These are phyloP conservation scores for Fusarium buharicum DNA, from an alignment of 2,329 filamentous ascomycete genomes.

Conservation along the genomic window DNA sequence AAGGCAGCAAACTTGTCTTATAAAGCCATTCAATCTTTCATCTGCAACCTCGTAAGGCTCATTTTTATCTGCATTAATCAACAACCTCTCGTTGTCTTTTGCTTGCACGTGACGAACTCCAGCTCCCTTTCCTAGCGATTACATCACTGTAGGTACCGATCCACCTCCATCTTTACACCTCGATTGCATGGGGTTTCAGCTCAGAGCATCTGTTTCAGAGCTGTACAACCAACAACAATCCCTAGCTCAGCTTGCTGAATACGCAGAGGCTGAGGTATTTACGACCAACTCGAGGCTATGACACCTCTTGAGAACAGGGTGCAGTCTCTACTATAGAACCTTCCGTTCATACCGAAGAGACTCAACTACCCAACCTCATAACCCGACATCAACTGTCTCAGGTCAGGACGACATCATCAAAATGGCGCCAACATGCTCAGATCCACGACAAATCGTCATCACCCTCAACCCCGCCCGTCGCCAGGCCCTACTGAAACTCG, in stretches of 20 bases:
- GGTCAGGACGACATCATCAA: conserved; percentile 8
- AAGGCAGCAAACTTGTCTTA: neutral
- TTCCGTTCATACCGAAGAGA: neutral
- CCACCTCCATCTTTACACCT: conserved; percentile 9
- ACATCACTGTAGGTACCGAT: conserved; percentile 11
- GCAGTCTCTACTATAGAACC: neutral
- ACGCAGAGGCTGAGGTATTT: conserved; percentile 7
- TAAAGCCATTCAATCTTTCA: neutral
- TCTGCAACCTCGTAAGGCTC: neutral
- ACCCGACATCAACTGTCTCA: neutral
- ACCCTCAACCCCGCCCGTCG: conserved; percentile 64
- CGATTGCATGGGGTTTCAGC: conserved; percentile 1
- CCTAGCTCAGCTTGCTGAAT: neutral
- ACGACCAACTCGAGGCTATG: conserved; percentile 10
- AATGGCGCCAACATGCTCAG: conserved; percentile 66
- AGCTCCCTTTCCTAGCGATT: conserved; percentile 3
- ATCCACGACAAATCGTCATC: conserved; percentile 66
- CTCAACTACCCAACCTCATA: neutral
- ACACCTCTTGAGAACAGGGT: conserved; percentile 8
- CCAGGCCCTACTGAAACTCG: conserved; percentile 61
- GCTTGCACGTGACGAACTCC: conserved; percentile 24
- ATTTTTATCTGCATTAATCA: neutral
- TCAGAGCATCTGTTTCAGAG: conserved; percentile 12
- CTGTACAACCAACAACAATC: conserved; percentile 8
- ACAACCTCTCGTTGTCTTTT: neutral